Percentiles rank a stretch among this genome's conserved stretches.
Evolutionary conservation across 306 rosid genomes (phyloP).

Genomic region (Cicer cuneatum): DNA sequence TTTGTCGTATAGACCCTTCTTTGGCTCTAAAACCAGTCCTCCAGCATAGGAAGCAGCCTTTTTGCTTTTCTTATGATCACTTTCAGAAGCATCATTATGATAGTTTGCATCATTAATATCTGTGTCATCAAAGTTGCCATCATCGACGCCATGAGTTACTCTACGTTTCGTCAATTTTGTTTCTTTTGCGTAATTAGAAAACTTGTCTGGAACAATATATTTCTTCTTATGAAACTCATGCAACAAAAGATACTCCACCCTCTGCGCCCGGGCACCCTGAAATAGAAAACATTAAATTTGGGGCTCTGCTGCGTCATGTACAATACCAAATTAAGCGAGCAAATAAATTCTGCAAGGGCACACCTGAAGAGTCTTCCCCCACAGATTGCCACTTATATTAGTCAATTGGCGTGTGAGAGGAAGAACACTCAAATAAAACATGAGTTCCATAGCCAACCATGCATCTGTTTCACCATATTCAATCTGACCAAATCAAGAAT

Average conservation of each 20-base stretch:
- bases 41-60: slow-evolving; percentile 91
- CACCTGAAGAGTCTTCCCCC: slow-evolving; percentile 98
- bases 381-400: slow-evolving; percentile 90
- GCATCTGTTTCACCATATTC: slow-evolving; percentile 97
- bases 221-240: slow-evolving; percentile 94
- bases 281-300: slow-evolving; percentile 41
- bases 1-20: slow-evolving; percentile 94
- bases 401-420: slow-evolving; percentile 98
- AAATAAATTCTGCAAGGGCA: slow-evolving; percentile 43
- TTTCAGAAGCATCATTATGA: slow-evolving; percentile 58
- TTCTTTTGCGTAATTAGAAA: slow-evolving; percentile 61
- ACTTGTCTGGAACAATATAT: slow-evolving; percentile 89
- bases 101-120: slow-evolving; percentile 58
- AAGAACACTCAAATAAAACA: slow-evolving; percentile 95
- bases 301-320: slow-evolving; percentile 17
- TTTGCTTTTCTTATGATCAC: slow-evolving; percentile 71
- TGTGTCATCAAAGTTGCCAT: slow-evolving; percentile 57
- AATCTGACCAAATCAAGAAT: slow-evolving; percentile 64
- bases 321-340: slow-evolving; percentile 38
- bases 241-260: slow-evolving; percentile 93
- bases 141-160: slow-evolving; percentile 57
- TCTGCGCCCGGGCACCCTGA: slow-evolving; percentile 99
- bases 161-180: slow-evolving; percentile 65
- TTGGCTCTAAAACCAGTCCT: slow-evolving; percentile 97
- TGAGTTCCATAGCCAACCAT: slow-evolving; percentile 97